These are phyloP conservation scores for Penicillium janthinellum DNA, from an alignment of 2,329 filamentous ascomycete genomes.

Conservation along the genomic window DNA sequence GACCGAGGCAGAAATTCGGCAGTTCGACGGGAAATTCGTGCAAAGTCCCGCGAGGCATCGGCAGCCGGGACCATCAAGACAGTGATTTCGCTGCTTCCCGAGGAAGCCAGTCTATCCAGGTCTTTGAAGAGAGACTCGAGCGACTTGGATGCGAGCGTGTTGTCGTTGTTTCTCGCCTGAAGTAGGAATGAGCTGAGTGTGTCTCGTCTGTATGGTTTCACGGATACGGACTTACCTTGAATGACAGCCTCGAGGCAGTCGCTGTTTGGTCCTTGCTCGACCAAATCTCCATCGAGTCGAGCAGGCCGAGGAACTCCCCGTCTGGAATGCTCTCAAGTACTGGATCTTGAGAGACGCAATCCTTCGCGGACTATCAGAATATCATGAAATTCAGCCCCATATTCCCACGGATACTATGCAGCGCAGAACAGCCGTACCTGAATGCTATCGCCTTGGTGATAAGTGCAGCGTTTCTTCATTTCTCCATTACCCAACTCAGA, in stretches of 20 bases:
- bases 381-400: background rate
- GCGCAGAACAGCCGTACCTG: constrained; percentile 8
- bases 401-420: background rate
- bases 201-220: no score
- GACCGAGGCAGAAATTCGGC: background rate
- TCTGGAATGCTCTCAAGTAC: constrained; percentile 18
- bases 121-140: constrained; percentile 50
- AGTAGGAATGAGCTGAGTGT: background rate
- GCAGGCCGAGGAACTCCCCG: constrained; percentile 38
- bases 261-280: constrained; percentile 27
- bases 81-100: constrained; percentile 55
- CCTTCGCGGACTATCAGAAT: constrained; percentile 15
- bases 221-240: constrained; percentile 36
- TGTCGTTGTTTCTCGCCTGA: constrained; percentile 12
- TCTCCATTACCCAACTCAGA: constrained; percentile 6
- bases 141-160: constrained; percentile 43
- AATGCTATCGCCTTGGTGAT: constrained; percentile 7
- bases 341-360: constrained; percentile 27
- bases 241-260: constrained; percentile 29
- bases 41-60: background rate
- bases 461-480: constrained; percentile 18
- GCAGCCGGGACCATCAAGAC: constrained; percentile 55
- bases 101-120: constrained; percentile 38
- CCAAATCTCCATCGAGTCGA: constrained; percentile 36
- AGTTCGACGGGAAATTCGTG: constrained; percentile 4